phyloP scores from a whole-genome alignment of 1,284 basidiomycete species.

The Sporisorium reilianum region DNA sequence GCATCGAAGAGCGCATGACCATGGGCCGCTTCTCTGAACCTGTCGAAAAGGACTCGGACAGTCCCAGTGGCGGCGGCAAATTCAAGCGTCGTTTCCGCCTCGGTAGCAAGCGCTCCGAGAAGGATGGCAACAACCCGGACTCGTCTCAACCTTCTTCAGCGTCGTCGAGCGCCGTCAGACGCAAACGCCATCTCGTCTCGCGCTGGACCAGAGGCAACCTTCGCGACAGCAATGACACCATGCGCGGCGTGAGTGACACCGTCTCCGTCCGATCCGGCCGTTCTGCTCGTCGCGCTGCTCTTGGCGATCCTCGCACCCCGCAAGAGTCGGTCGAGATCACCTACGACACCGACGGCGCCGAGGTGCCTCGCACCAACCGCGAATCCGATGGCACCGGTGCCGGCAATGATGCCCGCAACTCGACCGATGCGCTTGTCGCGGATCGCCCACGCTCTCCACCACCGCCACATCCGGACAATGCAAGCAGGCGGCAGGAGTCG shows the following conservation, averaged over 20 bases:
- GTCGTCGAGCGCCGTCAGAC: conserved; percentile 42
- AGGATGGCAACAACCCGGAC: conserved; percentile 24
- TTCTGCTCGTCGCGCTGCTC: conserved; percentile 18
- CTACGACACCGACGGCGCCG: conserved; percentile 26
- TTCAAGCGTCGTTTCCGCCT: conserved; percentile 29
- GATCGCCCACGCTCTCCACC: conserved; percentile 40
- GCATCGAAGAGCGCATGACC: conserved; percentile 48
- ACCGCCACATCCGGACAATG: conserved; percentile 44
- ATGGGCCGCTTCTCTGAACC: conserved; percentile 31
- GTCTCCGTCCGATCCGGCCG: conserved; percentile 31
- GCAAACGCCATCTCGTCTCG: conserved; percentile 37
- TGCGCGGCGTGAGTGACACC: conserved; percentile 28
- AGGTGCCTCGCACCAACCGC: neutral
- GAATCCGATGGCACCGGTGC: conserved; percentile 4
- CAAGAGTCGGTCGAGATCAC: conserved; percentile 36
- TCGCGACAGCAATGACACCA: conserved; percentile 32
- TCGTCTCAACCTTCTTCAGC: conserved; percentile 40
- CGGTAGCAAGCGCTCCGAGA: conserved; percentile 28
- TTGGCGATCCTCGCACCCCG: conserved; percentile 25
- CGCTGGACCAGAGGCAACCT: conserved; percentile 40
- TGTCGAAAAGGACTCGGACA: conserved; percentile 21
- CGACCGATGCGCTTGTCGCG: too few relatives aligned
- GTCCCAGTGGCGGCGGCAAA: conserved; percentile 3
- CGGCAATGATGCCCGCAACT: neutral
- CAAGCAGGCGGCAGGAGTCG: neutral